Evolutionary conservation across 2,329 filamentous ascomycete species (phyloP).

Genomic region (Trichoderma sp.): DNA sequence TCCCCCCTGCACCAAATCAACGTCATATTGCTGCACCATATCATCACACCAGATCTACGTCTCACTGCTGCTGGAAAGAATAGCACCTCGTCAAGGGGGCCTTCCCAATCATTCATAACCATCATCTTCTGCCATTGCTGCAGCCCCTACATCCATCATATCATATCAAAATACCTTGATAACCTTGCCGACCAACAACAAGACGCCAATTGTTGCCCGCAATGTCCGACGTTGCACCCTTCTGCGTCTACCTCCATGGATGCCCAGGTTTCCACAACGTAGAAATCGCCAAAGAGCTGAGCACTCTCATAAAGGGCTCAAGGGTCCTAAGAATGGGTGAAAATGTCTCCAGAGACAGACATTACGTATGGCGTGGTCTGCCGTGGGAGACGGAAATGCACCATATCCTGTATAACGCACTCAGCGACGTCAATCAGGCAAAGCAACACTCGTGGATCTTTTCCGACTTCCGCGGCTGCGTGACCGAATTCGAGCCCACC

Average conservation of each 20-base stretch:
- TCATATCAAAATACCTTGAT: not conserved
- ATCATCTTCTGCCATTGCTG: not conserved
- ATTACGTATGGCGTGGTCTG: fast-evolving
- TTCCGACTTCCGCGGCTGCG: not conserved
- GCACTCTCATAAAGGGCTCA: not conserved
- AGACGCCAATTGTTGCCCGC: not conserved
- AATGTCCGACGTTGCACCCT: not conserved
- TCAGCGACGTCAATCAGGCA: not conserved
- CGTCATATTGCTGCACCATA: not conserved
- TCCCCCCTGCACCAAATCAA: not conserved
- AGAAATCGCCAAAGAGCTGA: not conserved
- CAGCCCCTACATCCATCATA: not conserved
- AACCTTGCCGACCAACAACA: not conserved
- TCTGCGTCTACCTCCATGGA: not conserved
- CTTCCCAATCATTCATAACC: not conserved
- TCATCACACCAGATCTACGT: not conserved
- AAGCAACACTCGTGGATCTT: not conserved
- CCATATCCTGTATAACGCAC: not conserved
- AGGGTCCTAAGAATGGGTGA: not conserved
- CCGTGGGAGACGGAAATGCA: not conserved
- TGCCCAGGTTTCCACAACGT: not conserved
- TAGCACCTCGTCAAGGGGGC: not conserved
- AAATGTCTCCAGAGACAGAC: not conserved
- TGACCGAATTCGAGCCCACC: too few relatives aligned
- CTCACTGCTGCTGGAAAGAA: not conserved